Base-by-base conservation (phyloP, 179 eudicot species). In the Spergularia azorica region DNA sequence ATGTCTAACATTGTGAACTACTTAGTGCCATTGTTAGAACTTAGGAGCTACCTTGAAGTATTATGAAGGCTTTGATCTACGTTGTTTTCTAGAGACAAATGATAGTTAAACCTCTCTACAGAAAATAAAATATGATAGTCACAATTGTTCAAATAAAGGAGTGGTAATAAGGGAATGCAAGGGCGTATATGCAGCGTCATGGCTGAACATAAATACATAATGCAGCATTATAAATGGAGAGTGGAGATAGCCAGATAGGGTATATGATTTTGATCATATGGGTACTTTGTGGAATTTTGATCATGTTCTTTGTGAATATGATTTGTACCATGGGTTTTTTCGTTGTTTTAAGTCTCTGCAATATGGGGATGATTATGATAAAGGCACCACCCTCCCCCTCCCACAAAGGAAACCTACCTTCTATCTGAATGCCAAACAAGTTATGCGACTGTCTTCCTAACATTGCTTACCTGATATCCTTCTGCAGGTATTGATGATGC, bases 401-500 rank as follows among this genome's bases (percentile, higher is more conserved):
- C 21, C 10, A 43, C 11, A 9, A 66, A 66, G 43, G 9, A 16
- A 66, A n/a, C 9, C 2, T n/a, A 26, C 52, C 7, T 18, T 66
- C 43, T 26, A 46, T 46, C 21, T 36, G 57, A 51, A 52, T 17
- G 46, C 56, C 38, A 14, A 56, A 10, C 32, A 46, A 3, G 38
- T 10, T 17, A 55, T 50, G 21, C 48, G 63, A 66, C 69, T 5
- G 38, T 36, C 56, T 14, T 2, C 14, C 59, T 70, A 64, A 69
- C 5, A 4, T 50, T 69, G 38, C 64, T 20, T 65, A 63, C 67
- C 20, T 63, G 50, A 50, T 65, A 52, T 73, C 62, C 69, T 67
- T 73, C 48, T 83, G 70, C 90, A 93, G 97, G 91, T 79, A 81
- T 91, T 72, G 94, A 91, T 70, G 97, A 93, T 76, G 79, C 90